Conservation (phyloP, 352 stramenopile genomes). For the Pythium oligandrum region DNA sequence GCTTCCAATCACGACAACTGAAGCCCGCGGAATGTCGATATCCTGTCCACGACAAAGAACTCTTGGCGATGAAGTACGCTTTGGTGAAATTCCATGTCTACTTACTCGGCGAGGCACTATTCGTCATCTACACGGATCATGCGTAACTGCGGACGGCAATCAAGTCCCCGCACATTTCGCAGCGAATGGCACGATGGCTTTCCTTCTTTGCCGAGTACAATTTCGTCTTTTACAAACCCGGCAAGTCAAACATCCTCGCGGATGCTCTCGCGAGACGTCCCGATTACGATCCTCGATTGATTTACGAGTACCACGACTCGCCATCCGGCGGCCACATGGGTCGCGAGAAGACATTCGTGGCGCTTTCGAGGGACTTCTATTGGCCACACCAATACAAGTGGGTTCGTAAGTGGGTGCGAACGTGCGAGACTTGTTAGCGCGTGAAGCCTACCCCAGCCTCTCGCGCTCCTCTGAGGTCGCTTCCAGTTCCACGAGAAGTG, state of each 20-base stretch:
- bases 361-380: conserved; percentile 13
- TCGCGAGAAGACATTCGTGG: conserved; percentile 17
- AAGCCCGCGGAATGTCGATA: conserved; percentile 4
- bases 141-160: neutral
- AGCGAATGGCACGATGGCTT: neutral
- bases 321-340: conserved; percentile 13
- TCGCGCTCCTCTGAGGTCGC: conserved; percentile 2
- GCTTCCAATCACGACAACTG: conserved; percentile 1
- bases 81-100: conserved; percentile 4
- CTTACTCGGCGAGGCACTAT: conserved; percentile 4
- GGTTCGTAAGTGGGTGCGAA: conserved; percentile 14
- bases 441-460: conserved; percentile 14
- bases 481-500: neutral
- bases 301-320: conserved; percentile 14
- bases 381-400: conserved; percentile 20
- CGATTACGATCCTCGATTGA: conserved; percentile 1
- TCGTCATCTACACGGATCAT: no score
- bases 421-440: conserved; percentile 20
- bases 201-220: conserved; percentile 1
- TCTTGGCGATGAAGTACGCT: conserved; percentile 9
- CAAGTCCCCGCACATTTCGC: conserved; percentile 2
- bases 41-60: conserved; percentile 6
- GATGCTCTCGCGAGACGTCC: neutral
- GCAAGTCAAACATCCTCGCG: neutral
- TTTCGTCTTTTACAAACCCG: neutral